Evolutionary conservation across 78 protist species (phyloP), one percentile per base, ranked within the genome.

Genomic region (Dictyostelium capitatum): DNA sequence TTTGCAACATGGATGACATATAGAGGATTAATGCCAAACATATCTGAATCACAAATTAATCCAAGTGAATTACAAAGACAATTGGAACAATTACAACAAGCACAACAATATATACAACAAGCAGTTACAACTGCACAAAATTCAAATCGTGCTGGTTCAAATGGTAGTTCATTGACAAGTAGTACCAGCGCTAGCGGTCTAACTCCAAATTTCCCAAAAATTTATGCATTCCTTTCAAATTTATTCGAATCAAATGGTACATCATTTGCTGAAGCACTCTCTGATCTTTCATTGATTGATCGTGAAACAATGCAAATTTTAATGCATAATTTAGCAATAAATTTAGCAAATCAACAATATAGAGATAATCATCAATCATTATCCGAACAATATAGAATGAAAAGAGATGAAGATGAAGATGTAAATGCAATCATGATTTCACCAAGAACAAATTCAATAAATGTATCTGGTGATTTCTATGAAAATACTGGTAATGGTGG

Each of bases 271-370:
- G 84, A 91, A 46, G 12, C 89, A 0, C 30, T 87, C 12, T 59
- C 79, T 1, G 93, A 87, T 19, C 15, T 87, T 43, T 70, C 83
- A 20, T 77, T 41, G 65, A 64, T 56, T 17, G 90, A 91, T 41
- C 81, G 95, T 25, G 95, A 91, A 67, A 91, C 91, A 32, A 83
- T 91, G 90, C 81, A 80, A 74, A 17, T 79, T 50, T 32, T 91
- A n/a, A 81, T 80, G 84, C 95, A 91, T 70, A 91, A 91, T 79
- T 72, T 91, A 19, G 89, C 95, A 74, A 74, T 90, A 50, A 91
- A 81, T 51, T 50, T 91, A 20, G 89, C 90, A 46, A 79, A 91
- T 70, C 89, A 77, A 54, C 95, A 91, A 70, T 67, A 83, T 46
- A 80, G 82, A 50, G 90, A 91, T 20, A 56, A 81, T 30, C 91